A percentile compares a stretch with the other conserved stretches of the same genome.
Evolutionary conservation across 345 rosid species (phyloP).

Genomic region (Citropsis articulata): DNA sequence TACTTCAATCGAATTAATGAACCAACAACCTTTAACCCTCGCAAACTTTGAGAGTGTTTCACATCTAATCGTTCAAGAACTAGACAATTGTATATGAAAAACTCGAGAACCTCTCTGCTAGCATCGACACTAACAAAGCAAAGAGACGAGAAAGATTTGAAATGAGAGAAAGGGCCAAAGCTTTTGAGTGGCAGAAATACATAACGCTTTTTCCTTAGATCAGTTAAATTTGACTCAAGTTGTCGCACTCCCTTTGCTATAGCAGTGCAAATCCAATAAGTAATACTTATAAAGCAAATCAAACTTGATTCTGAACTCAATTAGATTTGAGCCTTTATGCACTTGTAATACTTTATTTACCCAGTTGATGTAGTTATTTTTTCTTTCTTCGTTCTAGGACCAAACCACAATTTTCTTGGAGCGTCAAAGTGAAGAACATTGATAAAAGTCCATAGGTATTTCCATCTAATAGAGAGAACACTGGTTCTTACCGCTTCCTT

Average conservation of each 20-base stretch:
- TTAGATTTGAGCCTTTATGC: background rate
- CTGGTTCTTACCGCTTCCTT: too few relatives aligned
- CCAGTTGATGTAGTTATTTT: background rate
- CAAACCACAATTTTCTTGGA: background rate
- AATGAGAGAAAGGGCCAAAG: background rate
- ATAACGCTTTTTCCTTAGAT: background rate
- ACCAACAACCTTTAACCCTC: background rate
- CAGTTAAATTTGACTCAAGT: too few relatives aligned
- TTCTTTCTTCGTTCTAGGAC: background rate
- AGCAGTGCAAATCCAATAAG: too few relatives aligned
- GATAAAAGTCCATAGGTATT: background rate
- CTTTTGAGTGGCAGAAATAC: background rate
- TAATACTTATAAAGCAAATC: background rate
- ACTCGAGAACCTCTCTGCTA: background rate
- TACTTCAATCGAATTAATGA: background rate
- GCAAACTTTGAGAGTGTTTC: background rate
- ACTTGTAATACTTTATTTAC: background rate
- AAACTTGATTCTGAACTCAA: background rate
- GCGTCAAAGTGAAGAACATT: background rate
- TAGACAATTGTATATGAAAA: background rate
- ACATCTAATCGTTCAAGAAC: background rate
- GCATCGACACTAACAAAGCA: background rate
- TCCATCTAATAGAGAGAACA: background rate
- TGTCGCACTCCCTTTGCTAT: too few relatives aligned
- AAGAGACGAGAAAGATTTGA: background rate